Evolutionary conservation across 495 filamentous ascomycete genomes (phyloP).

Genomic region (Daldinia caldariorum): DNA sequence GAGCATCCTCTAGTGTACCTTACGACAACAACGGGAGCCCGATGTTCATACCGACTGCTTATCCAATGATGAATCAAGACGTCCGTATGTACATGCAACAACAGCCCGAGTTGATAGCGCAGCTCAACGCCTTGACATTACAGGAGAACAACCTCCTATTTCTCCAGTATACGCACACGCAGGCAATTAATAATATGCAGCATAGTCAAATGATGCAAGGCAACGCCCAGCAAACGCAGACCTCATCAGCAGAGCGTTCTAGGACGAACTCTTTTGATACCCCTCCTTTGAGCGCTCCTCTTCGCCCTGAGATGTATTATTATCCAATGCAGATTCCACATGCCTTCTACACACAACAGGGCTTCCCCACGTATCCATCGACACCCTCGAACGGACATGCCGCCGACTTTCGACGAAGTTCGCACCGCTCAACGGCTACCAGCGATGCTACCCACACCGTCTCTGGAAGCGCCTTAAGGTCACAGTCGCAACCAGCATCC

Average conservation of each 20-base stretch:
- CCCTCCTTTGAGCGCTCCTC: slow-evolving; percentile 60
- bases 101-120: slow-evolving; percentile 56
- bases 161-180: slow-evolving; percentile 60
- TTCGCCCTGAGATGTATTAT: slow-evolving; percentile 57
- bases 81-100: slow-evolving; percentile 57
- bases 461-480: slow-evolving; percentile 60
- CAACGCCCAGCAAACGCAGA: slow-evolving; percentile 54
- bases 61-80: slow-evolving; percentile 52
- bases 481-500: slow-evolving; percentile 66
- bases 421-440: slow-evolving; percentile 57
- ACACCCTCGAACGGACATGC: slow-evolving; percentile 55
- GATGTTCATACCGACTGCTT: slow-evolving; percentile 44
- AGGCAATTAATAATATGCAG: slow-evolving; percentile 54
- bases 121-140: slow-evolving; percentile 49
- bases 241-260: slow-evolving; percentile 56
- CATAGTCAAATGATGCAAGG: slow-evolving; percentile 58
- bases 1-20: slow-evolving; percentile 43
- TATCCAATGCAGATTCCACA: slow-evolving; percentile 47
- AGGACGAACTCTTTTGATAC: slow-evolving; percentile 65
- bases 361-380: slow-evolving; percentile 57
- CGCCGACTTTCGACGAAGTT: slow-evolving; percentile 60
- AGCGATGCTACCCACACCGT: slow-evolving; percentile 52
- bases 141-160: slow-evolving; percentile 58
- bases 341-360: slow-evolving; percentile 48
- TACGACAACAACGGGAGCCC: slow-evolving; percentile 40